A percentile compares a stretch with the other conserved stretches of the same genome.
Evolutionary conservation across 176 grass and related monocot genomes (phyloP).

Genomic region (Alopecurus myosuroides): DNA sequence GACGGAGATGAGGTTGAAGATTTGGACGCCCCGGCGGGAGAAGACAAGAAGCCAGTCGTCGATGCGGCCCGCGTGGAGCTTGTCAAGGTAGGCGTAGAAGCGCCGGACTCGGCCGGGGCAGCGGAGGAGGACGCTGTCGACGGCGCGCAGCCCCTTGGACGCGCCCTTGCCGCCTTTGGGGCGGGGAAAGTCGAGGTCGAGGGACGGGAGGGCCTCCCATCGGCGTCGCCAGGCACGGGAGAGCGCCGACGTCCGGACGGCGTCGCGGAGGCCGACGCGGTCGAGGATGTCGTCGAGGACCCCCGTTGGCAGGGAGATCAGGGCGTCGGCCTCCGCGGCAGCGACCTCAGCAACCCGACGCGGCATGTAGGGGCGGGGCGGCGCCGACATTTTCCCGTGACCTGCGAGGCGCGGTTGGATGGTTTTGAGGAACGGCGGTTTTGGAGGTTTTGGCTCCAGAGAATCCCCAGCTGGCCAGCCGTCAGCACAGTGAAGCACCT

Average conservation of each 20-base stretch:
- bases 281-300: conserved; percentile 8
- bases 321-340: not conserved
- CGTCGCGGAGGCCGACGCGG: conserved; percentile 13
- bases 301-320: not conserved
- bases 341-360: not conserved
- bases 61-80: not conserved
- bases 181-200: not conserved
- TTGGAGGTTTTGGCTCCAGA: too few species aligned
- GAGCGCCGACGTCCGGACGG: conserved; percentile 23
- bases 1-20: not conserved
- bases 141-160: not conserved
- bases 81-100: not conserved
- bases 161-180: not conserved
- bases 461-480: too few species aligned
- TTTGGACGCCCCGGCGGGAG: not conserved
- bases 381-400: not conserved
- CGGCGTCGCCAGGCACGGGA: conserved; percentile 34
- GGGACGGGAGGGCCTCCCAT: not conserved
- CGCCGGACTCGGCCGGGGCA: conserved; percentile 1
- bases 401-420: not conserved
- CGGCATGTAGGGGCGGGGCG: not conserved
- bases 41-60: conserved; percentile 14
- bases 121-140: conserved; percentile 4
- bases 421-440: not conserved
- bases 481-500: too few species aligned